Conservation (phyloP, 495 filamentous ascomycete genomes). For the Penicillium chermesinum region DNA sequence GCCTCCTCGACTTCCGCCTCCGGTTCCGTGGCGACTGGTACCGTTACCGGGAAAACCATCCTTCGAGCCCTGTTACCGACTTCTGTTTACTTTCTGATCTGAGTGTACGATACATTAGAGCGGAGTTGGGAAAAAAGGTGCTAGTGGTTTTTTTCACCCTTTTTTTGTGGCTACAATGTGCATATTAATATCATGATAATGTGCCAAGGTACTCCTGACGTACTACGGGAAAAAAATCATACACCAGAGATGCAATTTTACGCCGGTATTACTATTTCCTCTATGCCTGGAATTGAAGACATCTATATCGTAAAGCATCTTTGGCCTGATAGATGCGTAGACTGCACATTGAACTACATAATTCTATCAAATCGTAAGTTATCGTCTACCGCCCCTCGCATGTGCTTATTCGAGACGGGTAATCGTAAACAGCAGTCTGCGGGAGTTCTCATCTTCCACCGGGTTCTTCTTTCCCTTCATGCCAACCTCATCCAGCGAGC, state of each 20-base stretch:
- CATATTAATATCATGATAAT: not conserved
- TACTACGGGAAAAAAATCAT: no score
- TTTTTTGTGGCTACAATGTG: no score
- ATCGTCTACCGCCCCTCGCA: not conserved
- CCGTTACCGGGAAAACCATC: not conserved
- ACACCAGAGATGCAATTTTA: no score
- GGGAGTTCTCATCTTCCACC: conserved; percentile 13
- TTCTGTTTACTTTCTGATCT: not conserved
- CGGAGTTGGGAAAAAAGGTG: not conserved
- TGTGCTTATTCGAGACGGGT: not conserved
- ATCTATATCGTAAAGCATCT: no score
- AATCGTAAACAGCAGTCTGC: conserved; percentile 7
- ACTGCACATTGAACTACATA: no score
- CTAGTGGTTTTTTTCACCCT: no score
- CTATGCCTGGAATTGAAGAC: no score
- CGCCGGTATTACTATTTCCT: no score
- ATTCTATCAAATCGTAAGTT: not conserved
- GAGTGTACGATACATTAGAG: not conserved
- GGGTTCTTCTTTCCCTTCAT: conserved; percentile 1
- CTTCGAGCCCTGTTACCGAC: not conserved
- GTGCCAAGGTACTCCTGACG: no score
- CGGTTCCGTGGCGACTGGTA: not conserved
- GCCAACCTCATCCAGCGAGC: conserved; percentile 8
- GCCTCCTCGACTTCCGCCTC: not conserved
- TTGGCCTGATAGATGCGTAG: no score